Conservation (phyloP, 2,329 filamentous ascomycete genomes). For the Aschersonia sp. region DNA sequence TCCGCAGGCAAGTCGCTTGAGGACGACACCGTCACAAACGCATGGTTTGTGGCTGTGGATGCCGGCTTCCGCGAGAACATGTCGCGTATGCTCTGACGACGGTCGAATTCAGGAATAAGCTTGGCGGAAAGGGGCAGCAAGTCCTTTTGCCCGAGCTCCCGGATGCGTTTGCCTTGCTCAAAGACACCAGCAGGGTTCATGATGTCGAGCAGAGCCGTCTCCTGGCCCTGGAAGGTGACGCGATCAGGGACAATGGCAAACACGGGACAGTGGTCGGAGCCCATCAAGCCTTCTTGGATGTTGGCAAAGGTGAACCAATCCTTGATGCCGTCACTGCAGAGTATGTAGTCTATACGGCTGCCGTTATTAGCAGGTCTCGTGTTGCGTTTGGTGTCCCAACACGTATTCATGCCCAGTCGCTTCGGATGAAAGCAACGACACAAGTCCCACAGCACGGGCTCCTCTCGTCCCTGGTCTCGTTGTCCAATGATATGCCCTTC, state of each 20-base stretch:
- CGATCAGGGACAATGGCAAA: constrained; percentile 58
- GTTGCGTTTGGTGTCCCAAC: constrained; percentile 91
- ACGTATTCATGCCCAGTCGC: constrained; percentile 88
- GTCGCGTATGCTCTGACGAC: constrained; percentile 72
- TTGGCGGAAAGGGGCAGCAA: constrained; percentile 64
- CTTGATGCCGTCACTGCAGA: constrained; percentile 67
- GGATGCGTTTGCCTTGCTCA: constrained; percentile 44
- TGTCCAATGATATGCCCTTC: constrained; percentile 53
- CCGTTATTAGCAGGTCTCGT: constrained; percentile 92
- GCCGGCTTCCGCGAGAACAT: constrained; percentile 52
- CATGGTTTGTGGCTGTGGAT: not conserved
- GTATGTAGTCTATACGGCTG: constrained; percentile 82
- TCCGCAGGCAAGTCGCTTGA: too few species aligned
- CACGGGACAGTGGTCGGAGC: constrained; percentile 93
- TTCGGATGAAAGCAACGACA: constrained; percentile 67
- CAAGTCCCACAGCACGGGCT: constrained; percentile 67
- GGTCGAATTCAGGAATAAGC: constrained; percentile 76
- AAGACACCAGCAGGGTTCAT: constrained; percentile 70
- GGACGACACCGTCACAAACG: not conserved
- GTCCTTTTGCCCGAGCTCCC: constrained; percentile 52
- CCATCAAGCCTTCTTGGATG: constrained; percentile 87
- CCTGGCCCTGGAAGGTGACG: constrained; percentile 33
- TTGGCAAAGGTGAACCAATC: constrained; percentile 67
- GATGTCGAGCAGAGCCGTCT: constrained; percentile 49
- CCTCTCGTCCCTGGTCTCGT: constrained; percentile 54